These are phyloP conservation scores for Gypsophila paniculata DNA, from an alignment of 179 eudicot genomes.

Conservation along the genomic window DNA sequence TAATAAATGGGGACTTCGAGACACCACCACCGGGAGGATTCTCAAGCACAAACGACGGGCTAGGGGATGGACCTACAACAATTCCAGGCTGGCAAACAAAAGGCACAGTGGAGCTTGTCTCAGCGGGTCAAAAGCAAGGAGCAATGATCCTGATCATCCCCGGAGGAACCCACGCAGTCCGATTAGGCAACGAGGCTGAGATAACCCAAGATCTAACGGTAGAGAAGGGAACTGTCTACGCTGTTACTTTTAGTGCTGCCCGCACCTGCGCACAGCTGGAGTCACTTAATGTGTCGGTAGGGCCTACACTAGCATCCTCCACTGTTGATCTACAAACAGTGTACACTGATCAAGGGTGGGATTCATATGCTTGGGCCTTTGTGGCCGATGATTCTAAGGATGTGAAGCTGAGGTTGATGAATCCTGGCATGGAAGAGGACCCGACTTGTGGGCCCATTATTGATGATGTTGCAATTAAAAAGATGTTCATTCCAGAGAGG, in stretches of 20 bases:
- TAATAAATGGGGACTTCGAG: slow-evolving; percentile 87
- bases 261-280: slow-evolving; percentile 98
- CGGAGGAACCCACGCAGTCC: slow-evolving; percentile 60
- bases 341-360: slow-evolving; percentile 96
- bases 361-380: slow-evolving; percentile 89
- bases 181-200: slow-evolving; percentile 90
- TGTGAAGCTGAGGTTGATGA: slow-evolving; percentile 49
- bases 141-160: slow-evolving; percentile 98
- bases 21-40: slow-evolving; percentile 80
- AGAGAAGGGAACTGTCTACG: slow-evolving; percentile 73
- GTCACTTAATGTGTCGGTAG: slow-evolving; percentile 85
- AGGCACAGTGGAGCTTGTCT: slow-evolving; percentile 81
- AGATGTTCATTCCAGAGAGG: slow-evolving; percentile 67
- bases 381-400: slow-evolving; percentile 48
- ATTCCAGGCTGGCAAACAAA: slow-evolving; percentile 79
- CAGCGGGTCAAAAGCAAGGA: slow-evolving; percentile 91
- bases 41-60: slow-evolving; percentile 32
- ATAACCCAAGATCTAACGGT: slow-evolving; percentile 68
- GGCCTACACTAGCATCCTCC: slow-evolving; percentile 47
- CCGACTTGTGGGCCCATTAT: slow-evolving; percentile 97
- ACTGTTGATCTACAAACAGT: slow-evolving; percentile 81
- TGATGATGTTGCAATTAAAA: slow-evolving; percentile 86
- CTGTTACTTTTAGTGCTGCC: slow-evolving; percentile 89
- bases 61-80: slow-evolving; percentile 43
- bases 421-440: slow-evolving; percentile 96